phyloP scores from a whole-genome alignment of 2,329 filamentous ascomycete genomes.

The Dothistroma septosporum region DNA sequence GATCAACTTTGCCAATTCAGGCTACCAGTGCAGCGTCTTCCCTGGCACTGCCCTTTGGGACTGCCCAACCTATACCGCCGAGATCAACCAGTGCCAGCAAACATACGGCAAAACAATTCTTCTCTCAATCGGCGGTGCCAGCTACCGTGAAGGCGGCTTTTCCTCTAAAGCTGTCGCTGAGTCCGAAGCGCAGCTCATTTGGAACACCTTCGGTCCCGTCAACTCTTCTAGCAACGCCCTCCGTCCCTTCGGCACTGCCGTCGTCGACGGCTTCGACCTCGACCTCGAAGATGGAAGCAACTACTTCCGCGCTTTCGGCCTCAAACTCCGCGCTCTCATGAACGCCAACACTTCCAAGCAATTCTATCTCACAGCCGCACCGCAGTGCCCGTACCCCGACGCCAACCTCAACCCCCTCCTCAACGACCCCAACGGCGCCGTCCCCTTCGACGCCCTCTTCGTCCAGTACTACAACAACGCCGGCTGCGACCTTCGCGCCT shows the following conservation, averaged over 20 bases:
- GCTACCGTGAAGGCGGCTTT: slow-evolving; percentile 66
- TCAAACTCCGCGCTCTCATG: slow-evolving; percentile 32
- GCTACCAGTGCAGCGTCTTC: slow-evolving; percentile 57
- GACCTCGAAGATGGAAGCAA: slow-evolving; percentile 61
- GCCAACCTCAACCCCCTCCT: slow-evolving; percentile 30
- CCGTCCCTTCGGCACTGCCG: slow-evolving; percentile 63
- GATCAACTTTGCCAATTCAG: slow-evolving; percentile 62
- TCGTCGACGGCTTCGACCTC: slow-evolving; percentile 72
- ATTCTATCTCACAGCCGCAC: slow-evolving; percentile 43
- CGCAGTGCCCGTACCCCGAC: slow-evolving; percentile 41
- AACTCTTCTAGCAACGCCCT: slow-evolving; percentile 34
- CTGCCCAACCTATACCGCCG: slow-evolving; percentile 59
- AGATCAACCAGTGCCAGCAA: slow-evolving; percentile 57
- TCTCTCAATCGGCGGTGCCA: slow-evolving; percentile 67
- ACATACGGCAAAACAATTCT: slow-evolving; percentile 63
- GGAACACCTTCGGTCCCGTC: slow-evolving; percentile 64
- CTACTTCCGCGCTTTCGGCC: slow-evolving; percentile 55
- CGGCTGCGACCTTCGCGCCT: slow-evolving; percentile 32
- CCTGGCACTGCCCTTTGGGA: slow-evolving; percentile 53
- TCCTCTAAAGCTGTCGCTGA: slow-evolving; percentile 47
- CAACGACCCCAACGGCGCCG: slow-evolving; percentile 55
- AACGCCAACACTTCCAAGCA: slow-evolving; percentile 33
- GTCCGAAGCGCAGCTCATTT: slow-evolving; percentile 58
- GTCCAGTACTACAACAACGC: slow-evolving; percentile 51
- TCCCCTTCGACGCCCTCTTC: slow-evolving; percentile 50